These are phyloP conservation scores for Xylaria multiplex DNA, from an alignment of 2,329 filamentous ascomycete genomes.

Conservation along the genomic window DNA sequence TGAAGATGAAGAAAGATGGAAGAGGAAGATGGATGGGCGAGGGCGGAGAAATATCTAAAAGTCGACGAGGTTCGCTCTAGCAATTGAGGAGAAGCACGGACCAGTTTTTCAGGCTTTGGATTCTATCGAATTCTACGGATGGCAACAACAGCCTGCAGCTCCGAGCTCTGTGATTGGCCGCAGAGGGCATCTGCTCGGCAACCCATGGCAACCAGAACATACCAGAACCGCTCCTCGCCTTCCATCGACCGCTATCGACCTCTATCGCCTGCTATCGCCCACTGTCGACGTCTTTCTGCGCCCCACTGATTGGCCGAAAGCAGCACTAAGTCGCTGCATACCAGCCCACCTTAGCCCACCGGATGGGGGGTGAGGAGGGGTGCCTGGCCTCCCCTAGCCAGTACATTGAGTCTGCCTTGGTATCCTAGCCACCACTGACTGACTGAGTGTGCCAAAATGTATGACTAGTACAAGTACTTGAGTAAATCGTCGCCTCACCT, in stretches of 20 bases:
- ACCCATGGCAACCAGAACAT: slow-evolving; percentile 42
- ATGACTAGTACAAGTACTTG: not conserved
- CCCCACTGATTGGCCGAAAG: slow-evolving; percentile 44
- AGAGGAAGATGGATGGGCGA: slow-evolving; percentile 33
- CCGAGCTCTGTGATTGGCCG: slow-evolving; percentile 40
- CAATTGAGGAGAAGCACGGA: slow-evolving; percentile 41
- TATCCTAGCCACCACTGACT: not conserved
- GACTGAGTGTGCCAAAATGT: no score
- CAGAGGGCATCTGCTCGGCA: slow-evolving; percentile 17
- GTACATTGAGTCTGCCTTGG: not conserved
- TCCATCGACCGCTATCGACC: slow-evolving; percentile 31
- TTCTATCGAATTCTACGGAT: slow-evolving; percentile 51
- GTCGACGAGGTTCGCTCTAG: slow-evolving; percentile 26
- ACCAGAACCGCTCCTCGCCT: slow-evolving; percentile 32
- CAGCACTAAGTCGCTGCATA: slow-evolving; percentile 35
- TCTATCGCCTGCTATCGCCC: slow-evolving; percentile 31
- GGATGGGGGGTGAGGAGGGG: not conserved
- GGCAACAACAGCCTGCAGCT: slow-evolving; percentile 37
- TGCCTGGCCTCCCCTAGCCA: slow-evolving; percentile 1
- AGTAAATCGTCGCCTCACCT: slow-evolving; percentile 26
- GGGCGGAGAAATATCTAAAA: slow-evolving; percentile 39
- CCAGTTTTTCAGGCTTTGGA: slow-evolving; percentile 41
- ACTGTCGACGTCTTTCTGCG: slow-evolving; percentile 28
- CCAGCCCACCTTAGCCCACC: slow-evolving; percentile 27
- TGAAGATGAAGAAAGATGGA: slow-evolving; percentile 29